phyloP scores from a whole-genome alignment of 495 filamentous ascomycete genomes.

The Parathielavia hyrcaniae region DNA sequence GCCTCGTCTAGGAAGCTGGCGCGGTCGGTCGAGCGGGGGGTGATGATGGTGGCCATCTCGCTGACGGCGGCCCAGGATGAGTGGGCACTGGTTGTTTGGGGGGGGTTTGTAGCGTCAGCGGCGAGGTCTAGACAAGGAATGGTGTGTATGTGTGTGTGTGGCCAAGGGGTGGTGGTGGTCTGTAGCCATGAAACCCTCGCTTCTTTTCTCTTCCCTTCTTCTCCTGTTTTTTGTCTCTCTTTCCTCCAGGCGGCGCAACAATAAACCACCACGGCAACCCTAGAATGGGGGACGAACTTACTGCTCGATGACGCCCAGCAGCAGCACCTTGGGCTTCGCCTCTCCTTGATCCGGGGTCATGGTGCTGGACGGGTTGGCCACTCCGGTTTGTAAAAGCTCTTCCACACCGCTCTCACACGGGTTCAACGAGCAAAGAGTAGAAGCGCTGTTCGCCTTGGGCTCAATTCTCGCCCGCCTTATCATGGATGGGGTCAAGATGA shows the following conservation, averaged over 20 bases:
- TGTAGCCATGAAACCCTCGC: too few species aligned
- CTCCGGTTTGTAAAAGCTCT: not conserved
- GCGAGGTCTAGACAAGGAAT: not conserved
- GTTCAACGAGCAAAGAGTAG: not conserved
- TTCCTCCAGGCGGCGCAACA: not conserved
- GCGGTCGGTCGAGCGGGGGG: slow-evolving; percentile 24
- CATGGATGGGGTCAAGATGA: not conserved
- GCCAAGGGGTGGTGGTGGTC: too few species aligned
- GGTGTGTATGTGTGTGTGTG: too few species aligned
- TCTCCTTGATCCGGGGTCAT: not conserved
- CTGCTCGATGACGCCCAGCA: slow-evolving; percentile 33
- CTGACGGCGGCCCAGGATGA: slow-evolving; percentile 25
- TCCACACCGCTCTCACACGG: not conserved
- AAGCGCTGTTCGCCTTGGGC: too few species aligned
- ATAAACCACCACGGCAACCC: not conserved
- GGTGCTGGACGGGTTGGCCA: not conserved
- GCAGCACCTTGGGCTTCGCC: slow-evolving; percentile 28
- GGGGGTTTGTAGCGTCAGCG: too few species aligned
- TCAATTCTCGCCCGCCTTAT: not conserved
- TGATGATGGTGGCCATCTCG: slow-evolving; percentile 28
- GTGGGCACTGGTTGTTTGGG: slow-evolving; percentile 24
- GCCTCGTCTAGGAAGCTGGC: slow-evolving; percentile 67
- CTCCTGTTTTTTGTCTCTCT: not conserved
- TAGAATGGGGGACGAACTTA: slow-evolving; percentile 14
- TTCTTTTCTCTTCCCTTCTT: not conserved